Evolutionary conservation across 2,329 filamentous ascomycete species (phyloP), one percentile per base, ranked within the genome.

Genomic region (Exophiala lecanii-corni): DNA sequence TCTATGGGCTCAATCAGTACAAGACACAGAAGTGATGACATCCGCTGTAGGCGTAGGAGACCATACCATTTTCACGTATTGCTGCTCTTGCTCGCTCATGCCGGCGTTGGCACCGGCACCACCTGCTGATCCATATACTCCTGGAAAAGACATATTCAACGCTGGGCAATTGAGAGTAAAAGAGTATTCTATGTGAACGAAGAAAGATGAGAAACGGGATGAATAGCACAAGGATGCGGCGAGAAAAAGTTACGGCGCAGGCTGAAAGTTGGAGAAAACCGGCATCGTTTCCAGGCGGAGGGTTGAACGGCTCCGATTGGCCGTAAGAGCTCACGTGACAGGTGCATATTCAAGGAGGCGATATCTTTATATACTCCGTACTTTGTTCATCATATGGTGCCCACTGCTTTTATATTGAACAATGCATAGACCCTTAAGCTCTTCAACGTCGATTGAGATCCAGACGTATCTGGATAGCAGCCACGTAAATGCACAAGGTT

Each of bases 41-140:
- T 12, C 6, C 13, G 16, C 17, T 35, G 16, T n/a, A 18, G 33
- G 9, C n/a, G 15, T 10, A 36, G 10, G 23, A n/a, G 30, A 9
- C 9, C 31, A 41, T 51, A 72, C 70, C 58, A 64, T 64, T 54
- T 69, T 71, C 31, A 72, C 65, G 65, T 72, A 72, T 33, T 61
- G 61, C 41, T 67, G 63, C 45, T 73, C 69, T 54, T 72, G 67
- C 12, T 72, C 68, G 41, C 51, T 68, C 64, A 72, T 63, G 31
- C 68, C 68, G 19, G 41, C 48, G 18, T 49, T 50, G 13, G 37
- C 43, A 39, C 43, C 31, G n/a, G n/a, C n/a, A 21, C 46, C 39
- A 12, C 47, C 43, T 7, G 42, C 25, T n/a, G 34, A 23, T 26
- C 43, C 39, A 25, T 46, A 47, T 13, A 32, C 36, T 12, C 47